Evolutionary conservation across 176 grass and related monocot species (phyloP).

Genomic region (Chrysopogon serrulatus): DNA sequence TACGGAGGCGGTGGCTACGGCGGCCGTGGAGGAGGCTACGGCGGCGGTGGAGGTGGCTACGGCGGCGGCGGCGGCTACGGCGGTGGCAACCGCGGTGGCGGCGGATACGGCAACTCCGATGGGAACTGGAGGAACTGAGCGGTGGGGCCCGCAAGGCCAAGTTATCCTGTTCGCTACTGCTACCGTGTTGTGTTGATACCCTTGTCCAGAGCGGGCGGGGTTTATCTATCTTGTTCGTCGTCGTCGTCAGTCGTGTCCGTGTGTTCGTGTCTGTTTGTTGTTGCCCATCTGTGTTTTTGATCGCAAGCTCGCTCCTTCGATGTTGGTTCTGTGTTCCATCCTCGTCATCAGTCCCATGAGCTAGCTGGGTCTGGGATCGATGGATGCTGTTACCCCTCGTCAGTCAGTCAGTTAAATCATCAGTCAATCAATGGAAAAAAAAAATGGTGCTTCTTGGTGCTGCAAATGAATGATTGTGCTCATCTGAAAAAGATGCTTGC

Average conservation of each 20-base stretch:
- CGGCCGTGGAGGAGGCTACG: background rate
- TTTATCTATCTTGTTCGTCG: background rate
- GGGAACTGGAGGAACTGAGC: constrained; percentile 36
- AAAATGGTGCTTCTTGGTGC: constrained; percentile 22
- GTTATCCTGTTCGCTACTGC: constrained; percentile 13
- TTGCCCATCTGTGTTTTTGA: constrained; percentile 35
- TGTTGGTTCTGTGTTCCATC: background rate
- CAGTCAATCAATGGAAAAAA: background rate
- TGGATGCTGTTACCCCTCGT: too few relatives aligned
- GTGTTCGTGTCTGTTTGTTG: background rate
- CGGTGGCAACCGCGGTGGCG: background rate
- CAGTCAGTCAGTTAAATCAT: background rate
- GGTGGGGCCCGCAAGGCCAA: constrained; percentile 14
- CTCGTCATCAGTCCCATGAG: background rate
- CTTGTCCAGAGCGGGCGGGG: background rate
- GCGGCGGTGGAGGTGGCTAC: background rate
- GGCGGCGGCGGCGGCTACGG: background rate
- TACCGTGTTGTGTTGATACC: background rate
- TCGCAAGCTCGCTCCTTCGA: background rate
- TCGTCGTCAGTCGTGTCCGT: background rate
- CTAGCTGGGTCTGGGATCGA: too few relatives aligned
- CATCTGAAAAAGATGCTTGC: background rate
- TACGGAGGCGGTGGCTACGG: background rate
- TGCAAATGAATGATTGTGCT: constrained; percentile 12
- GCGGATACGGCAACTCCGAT: constrained; percentile 11